Base-by-base conservation (phyloP, 1,284 basidiomycete species). In the Porogramme epimiltina region DNA sequence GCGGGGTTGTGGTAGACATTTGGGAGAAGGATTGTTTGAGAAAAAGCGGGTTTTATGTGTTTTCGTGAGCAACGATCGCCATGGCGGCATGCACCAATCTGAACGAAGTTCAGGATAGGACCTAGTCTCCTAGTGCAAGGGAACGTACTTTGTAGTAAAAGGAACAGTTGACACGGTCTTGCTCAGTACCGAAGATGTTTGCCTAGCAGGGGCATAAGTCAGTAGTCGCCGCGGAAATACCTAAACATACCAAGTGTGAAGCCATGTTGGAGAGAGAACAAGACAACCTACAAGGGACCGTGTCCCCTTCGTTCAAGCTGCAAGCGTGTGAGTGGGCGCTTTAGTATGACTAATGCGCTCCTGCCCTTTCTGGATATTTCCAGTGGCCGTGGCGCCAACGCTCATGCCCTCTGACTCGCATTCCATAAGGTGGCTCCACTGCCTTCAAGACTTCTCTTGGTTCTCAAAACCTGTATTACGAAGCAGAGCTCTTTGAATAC, bases 1-100 rank as follows among this genome's bases (percentile, higher is more conserved):
- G 91, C 90, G 1, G 97, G 97, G 72, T 99, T 99, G 71, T 98
- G 95, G 72, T 98, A 99, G 45, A 99, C 95, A 66, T 99, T 99
- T n/a, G 95, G 93, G 18, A 99, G 82, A 20, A 99, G 81, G 38
- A 99, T 95, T 2, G 97, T 99, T 66, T 98, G 95, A 2, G 95
- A 98, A 73, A 96, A 98, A 2, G 93, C 90, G 1, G 97, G 97
- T 65, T 91, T 89, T 70, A 98, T 98, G 74, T 99, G 97, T 71
- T 99, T 98, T 65, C 97, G 82, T 3, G 93, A 97, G 68, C 94
- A 97, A 53, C 95, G 84, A 64, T 97, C 95, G n/a, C 94, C 94
- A 70, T 97, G 94, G 33, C 94, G 83, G 72, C 94, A 97, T 49
- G 94, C 94, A 51, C 94, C 94, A 74, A 97, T 97, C 87, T 95